Percentiles rank a stretch among this genome's conserved stretches.
Evolutionary conservation across 2,329 filamentous ascomycete genomes (phyloP).

Genomic region (Ophiostoma novo-ulmi): DNA sequence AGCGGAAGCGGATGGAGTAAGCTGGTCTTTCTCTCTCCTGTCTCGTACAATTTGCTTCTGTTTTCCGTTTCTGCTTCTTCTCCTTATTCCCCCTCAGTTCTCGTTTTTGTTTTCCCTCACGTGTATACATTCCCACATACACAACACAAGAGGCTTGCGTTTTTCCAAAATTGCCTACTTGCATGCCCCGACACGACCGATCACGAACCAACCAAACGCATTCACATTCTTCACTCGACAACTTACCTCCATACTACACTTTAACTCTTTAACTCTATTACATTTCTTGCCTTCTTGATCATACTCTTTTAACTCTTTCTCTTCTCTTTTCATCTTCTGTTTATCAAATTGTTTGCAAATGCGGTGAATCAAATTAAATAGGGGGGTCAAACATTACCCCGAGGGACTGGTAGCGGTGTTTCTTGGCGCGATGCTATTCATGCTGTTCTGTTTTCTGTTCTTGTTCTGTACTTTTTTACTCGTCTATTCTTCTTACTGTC

Average conservation of each 20-base stretch:
- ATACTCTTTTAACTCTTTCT: slow-evolving; percentile 2
- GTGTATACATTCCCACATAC: neutral
- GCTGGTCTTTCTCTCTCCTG: neutral
- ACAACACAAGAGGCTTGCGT: neutral
- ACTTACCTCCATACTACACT: neutral
- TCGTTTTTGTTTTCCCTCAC: neutral
- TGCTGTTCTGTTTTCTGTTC: slow-evolving; percentile 10
- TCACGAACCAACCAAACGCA: slow-evolving; percentile 34
- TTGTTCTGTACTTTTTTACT: slow-evolving; percentile 1
- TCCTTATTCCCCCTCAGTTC: neutral
- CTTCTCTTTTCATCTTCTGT: neutral
- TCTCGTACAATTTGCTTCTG: slow-evolving; percentile 9
- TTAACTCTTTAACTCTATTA: slow-evolving; percentile 25
- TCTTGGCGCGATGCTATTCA: slow-evolving; percentile 21
- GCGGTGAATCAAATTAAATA: slow-evolving; percentile 27
- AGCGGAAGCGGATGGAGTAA: slow-evolving; percentile 69
- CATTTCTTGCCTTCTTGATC: slow-evolving; percentile 24
- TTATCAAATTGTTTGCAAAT: slow-evolving; percentile 31
- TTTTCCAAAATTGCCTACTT: slow-evolving; percentile 17
- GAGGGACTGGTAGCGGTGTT: slow-evolving; percentile 30
- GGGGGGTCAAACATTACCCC: slow-evolving; percentile 27
- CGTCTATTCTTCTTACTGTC: slow-evolving; percentile 11
- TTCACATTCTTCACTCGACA: slow-evolving; percentile 8
- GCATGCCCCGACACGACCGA: slow-evolving; percentile 38
- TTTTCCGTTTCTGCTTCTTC: neutral